Evolutionary conservation across 768 basidiomycete genomes (phyloP).

Genomic region (Goffeauzyma gilvescens): DNA sequence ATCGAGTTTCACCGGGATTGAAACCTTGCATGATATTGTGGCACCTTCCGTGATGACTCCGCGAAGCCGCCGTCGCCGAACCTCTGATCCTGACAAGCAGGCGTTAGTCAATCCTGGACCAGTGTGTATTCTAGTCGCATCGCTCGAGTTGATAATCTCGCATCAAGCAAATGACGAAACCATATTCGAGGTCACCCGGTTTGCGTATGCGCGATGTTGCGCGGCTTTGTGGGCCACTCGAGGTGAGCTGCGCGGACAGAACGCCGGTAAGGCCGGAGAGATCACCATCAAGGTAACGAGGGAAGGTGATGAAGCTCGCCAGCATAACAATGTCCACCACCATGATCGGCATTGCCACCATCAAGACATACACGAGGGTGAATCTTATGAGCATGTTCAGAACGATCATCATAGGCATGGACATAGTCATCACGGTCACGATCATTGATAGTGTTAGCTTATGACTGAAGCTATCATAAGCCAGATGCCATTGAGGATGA

Average conservation of each 20-base stretch:
- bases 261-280: slow-evolving; percentile 9
- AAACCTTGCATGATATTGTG: slow-evolving; percentile 10
- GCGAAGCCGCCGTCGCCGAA: slow-evolving; percentile 2
- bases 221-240: slow-evolving; percentile 12
- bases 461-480: too few species aligned
- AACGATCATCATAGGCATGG: slow-evolving; percentile 4
- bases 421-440: neutral
- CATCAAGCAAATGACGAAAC: slow-evolving; percentile 50
- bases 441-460: too few species aligned
- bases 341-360: slow-evolving; percentile 5
- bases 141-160: slow-evolving; percentile 59
- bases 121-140: slow-evolving; percentile 41
- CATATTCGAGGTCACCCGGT: slow-evolving; percentile 50
- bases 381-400: neutral
- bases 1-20: slow-evolving; percentile 4
- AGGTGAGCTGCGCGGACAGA: neutral
- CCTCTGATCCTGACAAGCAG: neutral
- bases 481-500: too few species aligned
- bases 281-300: slow-evolving; percentile 7
- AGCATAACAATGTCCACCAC: neutral
- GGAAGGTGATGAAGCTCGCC: slow-evolving; percentile 9
- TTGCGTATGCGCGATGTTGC: slow-evolving; percentile 45
- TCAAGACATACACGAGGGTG: neutral
- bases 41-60: slow-evolving; percentile 4
- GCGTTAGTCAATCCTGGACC: slow-evolving; percentile 6